Base-by-base conservation (phyloP, 352 stramenopile genomes). In the Phytopythium sindhum region DNA sequence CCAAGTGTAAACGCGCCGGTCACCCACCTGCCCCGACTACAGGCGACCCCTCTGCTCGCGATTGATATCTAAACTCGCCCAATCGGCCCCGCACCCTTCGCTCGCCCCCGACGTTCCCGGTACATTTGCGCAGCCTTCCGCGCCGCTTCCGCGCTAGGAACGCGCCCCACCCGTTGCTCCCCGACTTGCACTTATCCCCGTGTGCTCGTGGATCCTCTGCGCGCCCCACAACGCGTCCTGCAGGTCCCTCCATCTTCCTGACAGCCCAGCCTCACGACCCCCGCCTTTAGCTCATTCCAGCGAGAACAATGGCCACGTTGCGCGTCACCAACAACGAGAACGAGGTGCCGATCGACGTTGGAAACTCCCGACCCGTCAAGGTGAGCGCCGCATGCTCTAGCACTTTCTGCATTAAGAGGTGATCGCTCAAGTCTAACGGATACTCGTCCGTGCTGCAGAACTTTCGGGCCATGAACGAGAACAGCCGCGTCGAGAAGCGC, bases 301-400 rank as follows among this genome's bases (percentile, higher is more conserved):
- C 29, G 55, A 80, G 72, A 63, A 66, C 71, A 29, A 75, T 75
- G 62, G 31, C 44, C 51, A 50, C 63, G 41, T 66, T 59, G 37
- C 70, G 61, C 54, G 64, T 44, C 24, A 60, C 42, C 51, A 93
- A 91, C 73, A 91, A 93, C 57, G 84, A 93, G 69, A 93, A 93
- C 62, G 81, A 90, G 39, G 47, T 72, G 63, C 84, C 81, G 8
- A 51, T 74, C 31, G 73, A 83, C 62, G 61, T 66, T 15, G 54
- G 59, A 31, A 70, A 58, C 1, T 73, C 74, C 44, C 81, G 77
- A 31, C 70, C 70, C 24, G 70, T 71, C 67, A 93, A 90, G 77
- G 73, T 85, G 28, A 67, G 68, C 42, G 10, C 0, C 52, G 29
- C n/a, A 4, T 47, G 15, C 29, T 58, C 21, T 7, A n/a, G n/a